phyloP scores from a whole-genome alignment of 495 filamentous ascomycete species.

The Polyplosphaeria fusca region DNA sequence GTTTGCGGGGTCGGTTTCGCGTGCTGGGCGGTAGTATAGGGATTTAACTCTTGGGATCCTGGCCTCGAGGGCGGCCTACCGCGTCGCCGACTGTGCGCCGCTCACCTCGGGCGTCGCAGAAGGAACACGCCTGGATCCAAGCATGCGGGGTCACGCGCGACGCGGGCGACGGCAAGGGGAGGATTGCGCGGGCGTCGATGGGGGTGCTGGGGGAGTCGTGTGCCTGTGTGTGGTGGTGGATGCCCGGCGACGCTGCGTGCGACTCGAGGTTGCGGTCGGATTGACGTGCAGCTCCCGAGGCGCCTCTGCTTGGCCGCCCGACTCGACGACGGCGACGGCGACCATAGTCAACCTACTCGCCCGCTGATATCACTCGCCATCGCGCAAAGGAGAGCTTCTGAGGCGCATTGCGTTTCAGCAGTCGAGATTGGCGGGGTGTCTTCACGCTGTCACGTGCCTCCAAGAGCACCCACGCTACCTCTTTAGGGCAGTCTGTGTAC shows the following conservation, averaged over 20 bases:
- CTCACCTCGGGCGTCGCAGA: conserved; percentile 10
- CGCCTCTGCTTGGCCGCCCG: neutral
- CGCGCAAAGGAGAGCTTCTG: too few species aligned
- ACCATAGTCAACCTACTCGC: too few species aligned
- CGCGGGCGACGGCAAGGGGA: neutral
- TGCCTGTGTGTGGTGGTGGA: neutral
- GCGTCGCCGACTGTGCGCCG: neutral
- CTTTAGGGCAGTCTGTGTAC: too few species aligned
- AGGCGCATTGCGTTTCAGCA: neutral
- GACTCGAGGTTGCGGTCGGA: neutral
- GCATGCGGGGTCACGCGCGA: conserved; percentile 19
- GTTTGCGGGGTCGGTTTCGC: conserved; percentile 19
- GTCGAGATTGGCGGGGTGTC: neutral
- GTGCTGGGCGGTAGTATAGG: neutral
- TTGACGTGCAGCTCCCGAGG: neutral
- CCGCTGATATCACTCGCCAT: too few species aligned
- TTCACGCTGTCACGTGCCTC: neutral
- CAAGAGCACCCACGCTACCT: too few species aligned
- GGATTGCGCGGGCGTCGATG: neutral
- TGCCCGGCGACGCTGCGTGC: neutral
- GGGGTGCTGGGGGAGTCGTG: neutral
- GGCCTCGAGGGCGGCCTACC: conserved; percentile 8
- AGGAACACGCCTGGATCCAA: neutral
- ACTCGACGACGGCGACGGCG: too few species aligned
- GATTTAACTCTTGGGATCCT: conserved; percentile 22